Percentiles rank a stretch among this genome's conserved stretches.
These are phyloP conservation scores for Naganishia sp. DNA, from an alignment of 1,284 basidiomycete species.

Conservation along the genomic window DNA sequence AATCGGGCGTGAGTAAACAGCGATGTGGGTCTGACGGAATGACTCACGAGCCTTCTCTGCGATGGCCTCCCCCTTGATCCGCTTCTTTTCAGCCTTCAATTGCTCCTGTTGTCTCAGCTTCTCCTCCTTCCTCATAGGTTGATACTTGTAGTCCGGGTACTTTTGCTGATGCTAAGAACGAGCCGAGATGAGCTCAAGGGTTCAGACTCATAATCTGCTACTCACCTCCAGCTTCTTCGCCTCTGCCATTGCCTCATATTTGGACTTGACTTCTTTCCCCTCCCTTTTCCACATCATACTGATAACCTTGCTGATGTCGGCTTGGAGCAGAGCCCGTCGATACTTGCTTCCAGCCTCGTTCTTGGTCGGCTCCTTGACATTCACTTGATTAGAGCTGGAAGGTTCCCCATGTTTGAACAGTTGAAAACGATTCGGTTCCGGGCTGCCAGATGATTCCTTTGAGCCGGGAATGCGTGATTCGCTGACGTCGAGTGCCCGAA, in stretches of 20 bases:
- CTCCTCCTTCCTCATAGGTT: conserved; percentile 67
- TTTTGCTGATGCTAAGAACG: conserved; percentile 58
- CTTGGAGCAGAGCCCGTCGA: conserved; percentile 59
- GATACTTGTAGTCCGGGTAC: conserved; percentile 74
- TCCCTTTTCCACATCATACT: conserved; percentile 70
- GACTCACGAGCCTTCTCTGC: conserved; percentile 34
- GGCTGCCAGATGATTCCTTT: conserved; percentile 25
- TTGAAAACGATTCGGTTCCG: conserved; percentile 6
- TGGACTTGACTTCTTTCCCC: conserved; percentile 57
- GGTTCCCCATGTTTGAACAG: conserved; percentile 16
- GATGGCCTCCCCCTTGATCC: conserved; percentile 41
- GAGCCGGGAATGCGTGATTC: conserved; percentile 10
- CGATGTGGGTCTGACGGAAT: not conserved
- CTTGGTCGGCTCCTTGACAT: not conserved
- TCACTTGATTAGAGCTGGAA: conserved; percentile 3
- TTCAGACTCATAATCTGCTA: conserved; percentile 20
- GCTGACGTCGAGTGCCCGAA: conserved; percentile 26
- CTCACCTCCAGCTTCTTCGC: conserved; percentile 63
- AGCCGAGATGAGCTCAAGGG: not conserved
- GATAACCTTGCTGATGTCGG: conserved; percentile 71
- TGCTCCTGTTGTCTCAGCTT: conserved; percentile 54
- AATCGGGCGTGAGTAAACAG: not conserved
- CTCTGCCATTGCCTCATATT: conserved; percentile 73
- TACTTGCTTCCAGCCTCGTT: conserved; percentile 3
- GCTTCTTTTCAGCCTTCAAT: conserved; percentile 53